Base-by-base conservation (phyloP, 2,329 filamentous ascomycete species). In the Lizonia empirigonia region DNA sequence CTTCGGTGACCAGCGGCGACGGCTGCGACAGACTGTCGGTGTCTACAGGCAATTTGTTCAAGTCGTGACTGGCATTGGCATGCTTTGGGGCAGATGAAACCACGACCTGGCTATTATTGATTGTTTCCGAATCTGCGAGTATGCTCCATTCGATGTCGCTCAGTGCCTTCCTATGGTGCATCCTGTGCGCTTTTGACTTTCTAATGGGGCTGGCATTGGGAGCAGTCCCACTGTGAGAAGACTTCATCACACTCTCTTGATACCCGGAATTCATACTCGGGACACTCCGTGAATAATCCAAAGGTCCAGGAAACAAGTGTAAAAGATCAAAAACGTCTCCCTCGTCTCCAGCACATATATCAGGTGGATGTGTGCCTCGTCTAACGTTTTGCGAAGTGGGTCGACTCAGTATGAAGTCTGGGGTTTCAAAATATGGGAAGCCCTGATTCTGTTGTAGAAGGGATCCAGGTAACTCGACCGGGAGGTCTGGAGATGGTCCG, bases 401-500 rank as follows among this genome's bases (percentile, higher is more conserved):
- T 20, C 52, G 59, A 42, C 52, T 32, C 30, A 36, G 47, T 53
- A 53, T 41, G 50, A 55, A 38, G 40, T 44, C 39, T 7, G 29
- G 38, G 7, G 50, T 51, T 23, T 63, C 58, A 55, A 57, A 44
- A 52, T 55, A 54, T 29, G 67, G 57, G 46, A 66, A 66, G 8
- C 66, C 70, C 56, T 71, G 68, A 41, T 72, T 72, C 19, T 71
- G 65, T 40, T 68, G 62, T 2, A 71, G 56, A 22, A 66, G 49
- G 36, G 60, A 67, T 7, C 63, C 64, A 52, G 67, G 64, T 7
- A 70, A 50, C 44, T 69, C 67, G 36, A 53, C 62, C 7, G 67
- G 69, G 27, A 69, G 50, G 5, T 64, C 60, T 52, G 75, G 74
- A 33, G 72, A 66, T 26, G 76, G 73, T 13, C 73, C 63, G 27